Conservation (phyloP, 805 yeast genomes). For the Wilhelminamyces savonicus region DNA sequence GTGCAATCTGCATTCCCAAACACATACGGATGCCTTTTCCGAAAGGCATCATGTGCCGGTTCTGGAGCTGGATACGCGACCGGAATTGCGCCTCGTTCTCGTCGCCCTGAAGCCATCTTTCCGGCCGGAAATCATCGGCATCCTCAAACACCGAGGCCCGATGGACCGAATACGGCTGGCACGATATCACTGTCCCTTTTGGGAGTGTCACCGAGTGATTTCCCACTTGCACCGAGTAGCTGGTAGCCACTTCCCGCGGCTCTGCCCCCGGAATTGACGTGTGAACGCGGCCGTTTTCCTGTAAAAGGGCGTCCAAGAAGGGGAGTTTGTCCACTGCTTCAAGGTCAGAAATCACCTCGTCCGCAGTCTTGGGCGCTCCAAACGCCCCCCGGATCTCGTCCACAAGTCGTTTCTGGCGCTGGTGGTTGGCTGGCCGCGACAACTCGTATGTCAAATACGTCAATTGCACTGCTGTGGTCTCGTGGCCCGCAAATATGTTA, state of each 20-base stretch:
- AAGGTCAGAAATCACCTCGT: slow-evolving; percentile 9
- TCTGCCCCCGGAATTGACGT: slow-evolving; percentile 73
- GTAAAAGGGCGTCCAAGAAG: slow-evolving; percentile 52
- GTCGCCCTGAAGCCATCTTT: slow-evolving; percentile 49
- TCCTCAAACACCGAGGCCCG: slow-evolving; percentile 44
- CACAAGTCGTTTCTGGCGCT: slow-evolving; percentile 41
- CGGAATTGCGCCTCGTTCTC: slow-evolving; percentile 27
- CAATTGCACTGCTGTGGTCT: slow-evolving; percentile 60
- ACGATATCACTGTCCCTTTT: slow-evolving; percentile 48
- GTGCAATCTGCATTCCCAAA: slow-evolving; percentile 62
- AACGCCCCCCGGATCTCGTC: slow-evolving; percentile 37
- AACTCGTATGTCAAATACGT: slow-evolving; percentile 55
- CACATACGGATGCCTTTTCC: slow-evolving; percentile 75
- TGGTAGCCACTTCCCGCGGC: slow-evolving; percentile 43
- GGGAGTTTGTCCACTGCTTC: slow-evolving; percentile 47
- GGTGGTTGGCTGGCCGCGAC: slow-evolving; percentile 41
- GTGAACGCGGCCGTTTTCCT: slow-evolving; percentile 57
- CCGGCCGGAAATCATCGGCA: slow-evolving; percentile 50
- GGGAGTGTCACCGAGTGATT: slow-evolving; percentile 33
- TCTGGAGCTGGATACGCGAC: slow-evolving; percentile 38
- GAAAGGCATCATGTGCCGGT: slow-evolving; percentile 55
- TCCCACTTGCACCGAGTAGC: slow-evolving; percentile 16
- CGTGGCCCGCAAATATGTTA: slow-evolving; percentile 73
- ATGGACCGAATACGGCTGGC: slow-evolving; percentile 64
- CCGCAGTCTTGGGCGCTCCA: slow-evolving; percentile 20